A percentile compares a stretch with the other conserved stretches of the same genome.
Conservation (phyloP, 768 basidiomycete species). For the Amanita phalloides region DNA sequence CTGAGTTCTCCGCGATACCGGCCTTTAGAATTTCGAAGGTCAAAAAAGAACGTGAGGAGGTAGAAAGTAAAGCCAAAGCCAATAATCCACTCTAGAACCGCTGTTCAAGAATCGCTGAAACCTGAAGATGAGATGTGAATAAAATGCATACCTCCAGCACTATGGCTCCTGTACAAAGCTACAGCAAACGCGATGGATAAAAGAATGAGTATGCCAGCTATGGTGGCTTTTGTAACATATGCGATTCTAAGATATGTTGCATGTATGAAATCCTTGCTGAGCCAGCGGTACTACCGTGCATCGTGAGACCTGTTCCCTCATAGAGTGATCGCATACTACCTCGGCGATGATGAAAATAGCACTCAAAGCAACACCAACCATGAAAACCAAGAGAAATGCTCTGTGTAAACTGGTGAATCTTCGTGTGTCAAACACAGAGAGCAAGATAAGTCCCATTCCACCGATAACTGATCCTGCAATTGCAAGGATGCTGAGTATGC, state of each 20-base stretch:
- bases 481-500: constrained; percentile 42
- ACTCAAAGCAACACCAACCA: constrained; percentile 59
- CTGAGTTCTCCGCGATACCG: constrained; percentile 35
- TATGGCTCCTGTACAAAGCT: constrained; percentile 28
- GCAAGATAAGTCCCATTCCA: constrained; percentile 51
- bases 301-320: neutral
- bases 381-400: constrained; percentile 59
- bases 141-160: constrained; percentile 39
- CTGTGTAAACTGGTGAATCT: constrained; percentile 41
- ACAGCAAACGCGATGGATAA: constrained; percentile 56
- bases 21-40: constrained; percentile 53
- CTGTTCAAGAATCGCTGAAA: constrained; percentile 18
- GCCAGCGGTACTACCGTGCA: constrained; percentile 45
- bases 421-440: constrained; percentile 64
- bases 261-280: constrained; percentile 43
- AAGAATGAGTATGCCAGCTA: constrained; percentile 45
- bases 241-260: constrained; percentile 35
- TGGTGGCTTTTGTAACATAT: constrained; percentile 51
- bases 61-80: constrained; percentile 66
- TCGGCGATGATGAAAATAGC: constrained; percentile 69
- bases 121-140: neutral
- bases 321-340: constrained; percentile 20
- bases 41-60: constrained; percentile 61
- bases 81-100: constrained; percentile 68
- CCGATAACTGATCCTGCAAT: constrained; percentile 53